phyloP scores from a whole-genome alignment of 75 land plant species.

The Azolla pinnata region DNA sequence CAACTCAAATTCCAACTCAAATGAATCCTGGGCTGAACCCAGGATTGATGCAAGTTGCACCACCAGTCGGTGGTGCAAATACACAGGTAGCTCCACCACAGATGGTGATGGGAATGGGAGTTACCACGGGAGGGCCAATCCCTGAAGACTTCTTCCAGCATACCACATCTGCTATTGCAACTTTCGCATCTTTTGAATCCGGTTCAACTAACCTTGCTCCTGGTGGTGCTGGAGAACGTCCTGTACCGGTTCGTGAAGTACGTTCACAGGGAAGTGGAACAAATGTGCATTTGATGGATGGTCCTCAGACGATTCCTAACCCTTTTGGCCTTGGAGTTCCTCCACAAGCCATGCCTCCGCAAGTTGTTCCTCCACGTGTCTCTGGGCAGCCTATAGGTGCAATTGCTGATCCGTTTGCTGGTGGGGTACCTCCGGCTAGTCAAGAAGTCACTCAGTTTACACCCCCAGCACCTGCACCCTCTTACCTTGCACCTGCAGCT shows the following conservation, averaged over 20 bases:
- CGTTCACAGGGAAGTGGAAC: not conserved
- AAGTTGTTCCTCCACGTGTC: constrained; percentile 14
- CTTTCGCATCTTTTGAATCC: constrained; percentile 47
- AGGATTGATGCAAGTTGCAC: constrained; percentile 5
- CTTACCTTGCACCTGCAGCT: constrained; percentile 9
- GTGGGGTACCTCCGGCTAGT: constrained; percentile 8
- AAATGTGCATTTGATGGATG: not conserved
- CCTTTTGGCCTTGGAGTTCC: constrained; percentile 42
- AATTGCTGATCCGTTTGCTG: constrained; percentile 16
- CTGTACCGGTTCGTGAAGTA: not conserved
- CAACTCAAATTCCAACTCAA: constrained; percentile 1
- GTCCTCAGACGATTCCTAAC: constrained; percentile 4
- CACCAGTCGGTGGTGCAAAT: constrained; percentile 21
- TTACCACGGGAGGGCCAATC: constrained; percentile 67
- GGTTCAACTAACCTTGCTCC: constrained; percentile 27
- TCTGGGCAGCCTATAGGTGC: constrained; percentile 20
- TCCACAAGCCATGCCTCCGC: constrained; percentile 52
- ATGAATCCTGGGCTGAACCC: constrained; percentile 6
- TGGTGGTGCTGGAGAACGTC: not conserved
- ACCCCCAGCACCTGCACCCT: too few species aligned
- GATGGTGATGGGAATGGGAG: constrained; percentile 44
- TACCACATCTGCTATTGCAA: constrained; percentile 35
- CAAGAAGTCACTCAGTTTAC: not conserved
- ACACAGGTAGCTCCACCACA: constrained; percentile 17
- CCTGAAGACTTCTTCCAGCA: constrained; percentile 95